Percentiles rank a stretch among this genome's conserved stretches.
These are phyloP conservation scores for Kalaharituber pfeilii DNA, from an alignment of 2,329 filamentous ascomycete species.

Conservation along the genomic window DNA sequence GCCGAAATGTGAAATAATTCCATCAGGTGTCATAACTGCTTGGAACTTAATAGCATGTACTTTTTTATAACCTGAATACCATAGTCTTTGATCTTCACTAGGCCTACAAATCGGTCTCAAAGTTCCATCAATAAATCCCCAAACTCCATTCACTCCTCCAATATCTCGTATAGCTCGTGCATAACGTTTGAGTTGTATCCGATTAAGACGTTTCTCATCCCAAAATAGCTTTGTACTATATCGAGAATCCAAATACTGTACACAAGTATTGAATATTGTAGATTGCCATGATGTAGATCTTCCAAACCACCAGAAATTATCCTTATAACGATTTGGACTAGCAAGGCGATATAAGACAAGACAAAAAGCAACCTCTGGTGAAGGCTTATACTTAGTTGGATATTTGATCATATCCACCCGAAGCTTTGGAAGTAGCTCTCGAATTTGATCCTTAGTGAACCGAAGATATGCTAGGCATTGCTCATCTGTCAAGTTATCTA, in stretches of 20 bases:
- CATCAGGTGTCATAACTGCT: conserved; percentile 1
- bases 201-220: neutral
- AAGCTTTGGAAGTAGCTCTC: neutral
- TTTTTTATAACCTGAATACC: neutral
- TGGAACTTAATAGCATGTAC: neutral
- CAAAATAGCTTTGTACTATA: neutral
- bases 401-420: neutral
- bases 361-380: conserved; percentile 1
- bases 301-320: too few relatives aligned
- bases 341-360: neutral
- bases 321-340: neutral
- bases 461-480: neutral
- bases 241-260: neutral
- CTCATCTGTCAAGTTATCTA: too few relatives aligned
- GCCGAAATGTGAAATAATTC: neutral
- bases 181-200: neutral
- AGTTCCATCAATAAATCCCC: conserved; percentile 1
- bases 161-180: too few relatives aligned
- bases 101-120: neutral
- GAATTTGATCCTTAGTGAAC: neutral
- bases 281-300: neutral
- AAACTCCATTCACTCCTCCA: too few relatives aligned
- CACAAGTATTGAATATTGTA: neutral
- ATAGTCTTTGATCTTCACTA: neutral
- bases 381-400: neutral